A percentile compares a stretch with the other conserved stretches of the same genome.
Evolutionary conservation across 1,284 basidiomycete genomes (phyloP).

Genomic region (Ceratobasidium sp.): DNA sequence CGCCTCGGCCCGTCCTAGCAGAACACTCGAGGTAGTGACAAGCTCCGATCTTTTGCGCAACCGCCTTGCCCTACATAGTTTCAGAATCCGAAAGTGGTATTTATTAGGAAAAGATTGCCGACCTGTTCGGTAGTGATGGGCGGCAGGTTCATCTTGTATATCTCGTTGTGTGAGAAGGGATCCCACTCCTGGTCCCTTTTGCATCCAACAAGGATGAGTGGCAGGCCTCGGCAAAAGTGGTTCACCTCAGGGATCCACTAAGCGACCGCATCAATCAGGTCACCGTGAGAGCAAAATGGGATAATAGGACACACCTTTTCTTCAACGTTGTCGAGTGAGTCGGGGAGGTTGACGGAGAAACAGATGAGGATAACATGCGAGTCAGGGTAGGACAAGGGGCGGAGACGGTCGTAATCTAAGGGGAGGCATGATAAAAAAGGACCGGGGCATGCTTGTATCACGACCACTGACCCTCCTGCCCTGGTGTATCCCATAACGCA

Average conservation of each 20-base stretch:
- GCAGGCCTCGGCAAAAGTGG: constrained; percentile 90
- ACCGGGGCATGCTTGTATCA: constrained; percentile 34
- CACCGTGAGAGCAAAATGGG: constrained; percentile 11
- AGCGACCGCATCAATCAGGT: background rate
- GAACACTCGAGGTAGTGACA: constrained; percentile 95
- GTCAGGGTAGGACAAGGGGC: constrained; percentile 92
- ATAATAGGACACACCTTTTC: constrained; percentile 78
- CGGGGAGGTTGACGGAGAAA: constrained; percentile 92
- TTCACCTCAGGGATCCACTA: constrained; percentile 95
- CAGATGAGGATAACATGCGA: constrained; percentile 95
- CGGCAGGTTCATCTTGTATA: constrained; percentile 83
- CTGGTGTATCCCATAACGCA: constrained; percentile 95
- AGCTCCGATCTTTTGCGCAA: constrained; percentile 93
- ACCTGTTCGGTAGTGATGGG: constrained; percentile 84
- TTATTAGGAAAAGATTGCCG: constrained; percentile 53
- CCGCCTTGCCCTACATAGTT: constrained; percentile 77
- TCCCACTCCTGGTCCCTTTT: constrained; percentile 91
- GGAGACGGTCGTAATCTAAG: constrained; percentile 84
- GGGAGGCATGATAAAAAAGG: too few relatives aligned
- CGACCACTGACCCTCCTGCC: constrained; percentile 74
- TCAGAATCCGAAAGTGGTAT: background rate
- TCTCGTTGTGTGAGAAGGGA: constrained; percentile 81
- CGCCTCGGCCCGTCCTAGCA: constrained; percentile 89
- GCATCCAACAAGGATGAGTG: constrained; percentile 92
- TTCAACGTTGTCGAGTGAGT: constrained; percentile 94